Base-by-base conservation (phyloP, 148 eudicot genomes). In the Chenopodium quinoa region DNA sequence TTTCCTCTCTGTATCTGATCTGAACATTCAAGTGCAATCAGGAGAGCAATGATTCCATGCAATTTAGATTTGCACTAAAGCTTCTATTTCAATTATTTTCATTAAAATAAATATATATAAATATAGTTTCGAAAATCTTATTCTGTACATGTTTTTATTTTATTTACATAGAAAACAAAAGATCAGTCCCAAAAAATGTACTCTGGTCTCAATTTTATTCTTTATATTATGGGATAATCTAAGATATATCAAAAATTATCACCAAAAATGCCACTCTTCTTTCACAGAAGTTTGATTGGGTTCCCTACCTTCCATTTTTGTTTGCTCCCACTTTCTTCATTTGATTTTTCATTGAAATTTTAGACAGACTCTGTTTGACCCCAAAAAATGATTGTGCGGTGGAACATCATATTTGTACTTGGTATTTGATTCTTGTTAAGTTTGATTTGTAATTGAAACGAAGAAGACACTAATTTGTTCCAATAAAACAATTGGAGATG, bases 21-120 rank as follows among this genome's bases (percentile, higher is more conserved):
- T 50, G 34, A 73, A 66, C 78, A 81, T 81, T 77, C 78, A 84
- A 80, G 23, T 31, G 81, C 81, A 84, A 81, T 84, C 83, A 84
- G 69, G 70, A 71, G 58, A 76, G 79, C 50, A 44, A 72, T 72
- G 75, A 73, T 73, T 73, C 76, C 76, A 47, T 48, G 76, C 58
- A 50, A 47, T 73, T 44, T 73, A 23, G 76, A 46, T 73, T 22
- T 46, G 58, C 58, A n/a, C 23, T 47, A 22, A n/a, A 73, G 31
- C 14, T 54, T 46, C 32, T n/a, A 73, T 2, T 19, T 71, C 20
- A 37, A 71, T 71, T 7, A 32, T 32, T 32, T 69, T 40, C 44
- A 40, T 40, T 40, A 40, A 40, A 40, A 40, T 40, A 40, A 40
- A 40, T 40, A 40, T 40, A 40, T 10, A 32, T 68, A n/a, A 25